A percentile compares a stretch with the other conserved stretches of the same genome.
Conservation (phyloP, 164 flowering plant genomes). For the Nymphaea colorata region DNA sequence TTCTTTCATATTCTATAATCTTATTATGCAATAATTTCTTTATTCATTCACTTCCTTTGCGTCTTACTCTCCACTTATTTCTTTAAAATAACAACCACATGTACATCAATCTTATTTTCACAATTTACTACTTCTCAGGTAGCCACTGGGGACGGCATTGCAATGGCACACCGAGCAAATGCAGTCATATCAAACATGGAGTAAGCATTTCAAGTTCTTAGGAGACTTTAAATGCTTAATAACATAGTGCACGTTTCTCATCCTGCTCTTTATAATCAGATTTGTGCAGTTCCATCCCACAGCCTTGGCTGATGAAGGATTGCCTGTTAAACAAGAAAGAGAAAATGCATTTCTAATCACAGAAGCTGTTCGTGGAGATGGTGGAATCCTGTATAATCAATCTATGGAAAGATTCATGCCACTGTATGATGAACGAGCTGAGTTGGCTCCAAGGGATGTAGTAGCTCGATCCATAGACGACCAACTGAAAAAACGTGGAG, state of each 20-base stretch:
- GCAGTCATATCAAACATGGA: constrained; percentile 98
- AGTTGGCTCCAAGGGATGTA: constrained; percentile 94
- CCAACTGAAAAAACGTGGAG: constrained; percentile 73
- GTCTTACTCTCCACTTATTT: too few relatives aligned
- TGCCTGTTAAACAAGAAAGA: constrained; percentile 58
- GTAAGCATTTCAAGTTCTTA: constrained; percentile 32
- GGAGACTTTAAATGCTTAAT: background rate
- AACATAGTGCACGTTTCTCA: background rate
- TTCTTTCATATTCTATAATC: too few relatives aligned
- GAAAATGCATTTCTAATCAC: constrained; percentile 94
- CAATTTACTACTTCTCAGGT: constrained; percentile 35
- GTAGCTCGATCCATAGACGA: constrained; percentile 96
- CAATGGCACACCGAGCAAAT: constrained; percentile 96
- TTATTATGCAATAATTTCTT: too few relatives aligned
- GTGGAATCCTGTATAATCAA: constrained; percentile 82
- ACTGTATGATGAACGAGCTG: constrained; percentile 73
- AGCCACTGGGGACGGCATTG: constrained; percentile 96
- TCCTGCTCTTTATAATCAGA: constrained; percentile 26
- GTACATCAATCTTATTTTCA: too few relatives aligned
- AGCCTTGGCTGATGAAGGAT: constrained; percentile 94
- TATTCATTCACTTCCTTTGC: too few relatives aligned
- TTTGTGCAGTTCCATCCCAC: constrained; percentile 99
- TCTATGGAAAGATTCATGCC: constrained; percentile 94
- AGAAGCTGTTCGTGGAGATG: constrained; percentile 98
- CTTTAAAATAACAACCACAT: too few relatives aligned